A percentile compares a stretch with the other conserved stretches of the same genome.
phyloP scores from a whole-genome alignment of 2,329 filamentous ascomycete genomes.

The Alternaria sp. region DNA sequence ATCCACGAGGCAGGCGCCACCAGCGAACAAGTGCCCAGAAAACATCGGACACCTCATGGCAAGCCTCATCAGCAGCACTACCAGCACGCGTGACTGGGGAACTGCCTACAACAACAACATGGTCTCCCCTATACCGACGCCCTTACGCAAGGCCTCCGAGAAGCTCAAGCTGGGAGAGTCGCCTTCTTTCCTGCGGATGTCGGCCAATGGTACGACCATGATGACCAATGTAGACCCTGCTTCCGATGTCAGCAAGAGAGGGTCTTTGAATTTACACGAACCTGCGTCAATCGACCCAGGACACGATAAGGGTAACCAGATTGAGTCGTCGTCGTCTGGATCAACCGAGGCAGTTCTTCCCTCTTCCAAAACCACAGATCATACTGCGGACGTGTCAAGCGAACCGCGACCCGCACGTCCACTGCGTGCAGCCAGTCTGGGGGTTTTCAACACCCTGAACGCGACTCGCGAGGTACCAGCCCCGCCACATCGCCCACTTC shows the following conservation, averaged over 20 bases:
- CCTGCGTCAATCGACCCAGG: neutral
- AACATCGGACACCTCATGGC: constrained; percentile 27
- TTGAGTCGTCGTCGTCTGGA: neutral
- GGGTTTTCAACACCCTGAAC: neutral
- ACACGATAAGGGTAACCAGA: neutral
- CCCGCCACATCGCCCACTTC: neutral
- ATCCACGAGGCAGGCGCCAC: neutral
- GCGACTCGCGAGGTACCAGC: neutral
- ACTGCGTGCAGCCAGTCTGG: neutral
- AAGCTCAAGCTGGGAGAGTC: constrained; percentile 12
- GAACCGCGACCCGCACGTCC: neutral
- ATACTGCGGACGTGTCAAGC: neutral
- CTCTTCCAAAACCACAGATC: neutral
- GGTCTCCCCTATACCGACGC: constrained; percentile 19
- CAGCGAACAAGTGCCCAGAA: neutral
- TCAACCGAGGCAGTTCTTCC: neutral
- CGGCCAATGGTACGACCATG: neutral
- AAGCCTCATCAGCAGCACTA: neutral
- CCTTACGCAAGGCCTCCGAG: constrained; percentile 20
- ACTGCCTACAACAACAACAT: neutral
- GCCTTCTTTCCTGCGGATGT: neutral
- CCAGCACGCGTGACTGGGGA: neutral
- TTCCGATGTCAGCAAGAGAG: neutral
- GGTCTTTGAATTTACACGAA: neutral
- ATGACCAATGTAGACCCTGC: neutral